Conservation (phyloP, 2,329 filamentous ascomycete genomes). For the Trichoderma harzianum region DNA sequence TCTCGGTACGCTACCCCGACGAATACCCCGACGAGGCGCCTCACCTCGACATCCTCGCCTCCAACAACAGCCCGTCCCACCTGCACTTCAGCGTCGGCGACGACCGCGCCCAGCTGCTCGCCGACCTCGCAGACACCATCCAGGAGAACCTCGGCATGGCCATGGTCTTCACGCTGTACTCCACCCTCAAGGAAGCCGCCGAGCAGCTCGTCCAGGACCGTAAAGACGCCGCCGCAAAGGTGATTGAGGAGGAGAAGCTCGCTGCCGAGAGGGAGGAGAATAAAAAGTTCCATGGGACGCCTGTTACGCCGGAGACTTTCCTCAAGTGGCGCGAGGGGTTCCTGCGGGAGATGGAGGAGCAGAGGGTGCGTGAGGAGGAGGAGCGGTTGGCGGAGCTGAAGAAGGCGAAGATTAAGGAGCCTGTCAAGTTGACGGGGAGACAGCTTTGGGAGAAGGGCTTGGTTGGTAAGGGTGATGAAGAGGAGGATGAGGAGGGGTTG, state of each 20-base stretch:
- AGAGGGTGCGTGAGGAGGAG: conserved; percentile 64
- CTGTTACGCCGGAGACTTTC: conserved; percentile 85
- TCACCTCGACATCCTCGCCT: conserved; percentile 71
- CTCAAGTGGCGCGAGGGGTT: conserved; percentile 78
- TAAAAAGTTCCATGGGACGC: conserved; percentile 88
- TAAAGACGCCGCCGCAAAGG: conserved; percentile 59
- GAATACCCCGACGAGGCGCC: conserved; percentile 87
- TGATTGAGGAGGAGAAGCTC: conserved; percentile 50
- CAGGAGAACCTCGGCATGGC: conserved; percentile 95
- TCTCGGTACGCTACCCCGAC: conserved; percentile 86
- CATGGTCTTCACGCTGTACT: conserved; percentile 92
- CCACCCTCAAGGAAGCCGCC: conserved; percentile 83
- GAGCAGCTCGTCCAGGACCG: conserved; percentile 78
- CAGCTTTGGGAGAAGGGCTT: conserved; percentile 77
- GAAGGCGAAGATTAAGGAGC: conserved; percentile 71
- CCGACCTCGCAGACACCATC: conserved; percentile 68
- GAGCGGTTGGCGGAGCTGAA: conserved; percentile 80
- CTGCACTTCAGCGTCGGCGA: conserved; percentile 73
- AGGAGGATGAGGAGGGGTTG: conserved; percentile 60
- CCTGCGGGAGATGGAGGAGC: conserved; percentile 74
- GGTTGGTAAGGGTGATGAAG: conserved; percentile 63
- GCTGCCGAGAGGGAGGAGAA: conserved; percentile 87
- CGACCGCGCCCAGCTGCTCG: conserved; percentile 73
- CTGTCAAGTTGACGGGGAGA: conserved; percentile 67
- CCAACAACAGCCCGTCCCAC: conserved; percentile 66